Percentiles rank a stretch among this genome's conserved stretches.
These are phyloP conservation scores for Paradendryphiella salina DNA, from an alignment of 2,329 filamentous ascomycete species.

Conservation along the genomic window DNA sequence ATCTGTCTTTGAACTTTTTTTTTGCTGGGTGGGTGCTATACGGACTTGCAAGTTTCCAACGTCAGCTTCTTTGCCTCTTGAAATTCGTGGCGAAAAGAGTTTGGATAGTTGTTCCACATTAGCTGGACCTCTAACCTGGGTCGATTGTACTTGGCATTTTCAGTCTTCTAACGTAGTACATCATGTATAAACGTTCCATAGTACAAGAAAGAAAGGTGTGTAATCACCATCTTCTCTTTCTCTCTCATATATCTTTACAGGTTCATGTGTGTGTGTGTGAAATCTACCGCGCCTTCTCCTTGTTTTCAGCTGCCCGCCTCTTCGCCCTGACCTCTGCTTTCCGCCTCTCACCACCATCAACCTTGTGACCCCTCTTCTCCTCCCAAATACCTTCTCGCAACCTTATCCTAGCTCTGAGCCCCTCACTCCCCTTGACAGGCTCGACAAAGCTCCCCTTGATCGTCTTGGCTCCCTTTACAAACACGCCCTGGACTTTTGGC, in stretches of 20 bases:
- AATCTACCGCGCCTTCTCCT: constrained; percentile 59
- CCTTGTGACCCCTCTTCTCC: constrained; percentile 80
- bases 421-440: constrained; percentile 64
- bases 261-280: too few relatives aligned
- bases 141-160: not conserved
- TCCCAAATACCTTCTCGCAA: constrained; percentile 93
- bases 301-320: constrained; percentile 76
- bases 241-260: not conserved
- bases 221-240: not conserved
- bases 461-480: constrained; percentile 66
- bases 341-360: constrained; percentile 94
- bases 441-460: constrained; percentile 77
- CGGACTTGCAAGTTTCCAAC: too few relatives aligned
- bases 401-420: constrained; percentile 66
- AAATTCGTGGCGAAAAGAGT: too few relatives aligned
- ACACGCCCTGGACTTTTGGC: constrained; percentile 65
- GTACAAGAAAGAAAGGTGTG: constrained; percentile 1
- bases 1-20: too few relatives aligned
- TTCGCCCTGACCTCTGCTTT: constrained; percentile 84
- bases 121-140: not conserved
- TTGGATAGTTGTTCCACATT: too few relatives aligned
- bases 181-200: constrained; percentile 1
- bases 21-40: too few relatives aligned
- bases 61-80: too few relatives aligned
- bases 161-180: not conserved